Conservation (phyloP, 2,329 filamentous ascomycete genomes). For the Ophidiomyces ophidiicola region DNA sequence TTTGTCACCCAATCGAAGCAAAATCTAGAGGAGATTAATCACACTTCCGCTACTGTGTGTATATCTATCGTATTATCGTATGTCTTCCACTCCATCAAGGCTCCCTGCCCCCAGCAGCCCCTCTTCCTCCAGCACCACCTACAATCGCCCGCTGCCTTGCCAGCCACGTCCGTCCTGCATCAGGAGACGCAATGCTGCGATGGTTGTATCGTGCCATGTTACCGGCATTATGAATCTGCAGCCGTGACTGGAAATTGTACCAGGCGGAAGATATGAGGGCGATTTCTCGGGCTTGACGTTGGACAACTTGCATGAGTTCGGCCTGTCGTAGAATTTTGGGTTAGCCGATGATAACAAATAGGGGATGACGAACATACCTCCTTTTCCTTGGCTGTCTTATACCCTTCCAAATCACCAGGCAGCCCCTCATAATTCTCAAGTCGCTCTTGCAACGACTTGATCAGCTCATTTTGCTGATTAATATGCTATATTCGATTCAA, state of each 20-base stretch:
- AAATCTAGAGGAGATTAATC: no score
- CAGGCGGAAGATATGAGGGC: slow-evolving; percentile 36
- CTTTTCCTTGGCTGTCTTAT: slow-evolving; percentile 29
- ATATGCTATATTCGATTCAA: slow-evolving; percentile 26
- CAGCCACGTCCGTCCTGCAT: slow-evolving; percentile 35
- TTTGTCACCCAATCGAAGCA: no score
- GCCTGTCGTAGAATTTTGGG: slow-evolving; percentile 22
- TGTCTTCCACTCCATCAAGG: no score
- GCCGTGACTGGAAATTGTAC: slow-evolving; percentile 36
- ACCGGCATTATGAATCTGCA: slow-evolving; percentile 34
- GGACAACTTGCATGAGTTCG: slow-evolving; percentile 31
- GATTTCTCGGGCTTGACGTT: slow-evolving; percentile 33
- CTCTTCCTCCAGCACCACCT: slow-evolving; percentile 20
- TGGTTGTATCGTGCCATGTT: slow-evolving; percentile 28
- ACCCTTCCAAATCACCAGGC: slow-evolving; percentile 26
- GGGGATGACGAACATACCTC: slow-evolving; percentile 24
- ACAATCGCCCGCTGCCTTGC: slow-evolving; percentile 34
- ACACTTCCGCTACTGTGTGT: no score
- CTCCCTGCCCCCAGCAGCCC: not conserved
- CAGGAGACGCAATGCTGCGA: slow-evolving; percentile 20
- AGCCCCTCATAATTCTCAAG: slow-evolving; percentile 31
- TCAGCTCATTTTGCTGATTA: slow-evolving; percentile 32
- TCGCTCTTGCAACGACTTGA: slow-evolving; percentile 32
- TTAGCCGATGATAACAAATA: slow-evolving; percentile 1
- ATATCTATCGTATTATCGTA: no score